Conservation (phyloP, 2,329 filamentous ascomycete genomes). For the Cercospora brassicicola region DNA sequence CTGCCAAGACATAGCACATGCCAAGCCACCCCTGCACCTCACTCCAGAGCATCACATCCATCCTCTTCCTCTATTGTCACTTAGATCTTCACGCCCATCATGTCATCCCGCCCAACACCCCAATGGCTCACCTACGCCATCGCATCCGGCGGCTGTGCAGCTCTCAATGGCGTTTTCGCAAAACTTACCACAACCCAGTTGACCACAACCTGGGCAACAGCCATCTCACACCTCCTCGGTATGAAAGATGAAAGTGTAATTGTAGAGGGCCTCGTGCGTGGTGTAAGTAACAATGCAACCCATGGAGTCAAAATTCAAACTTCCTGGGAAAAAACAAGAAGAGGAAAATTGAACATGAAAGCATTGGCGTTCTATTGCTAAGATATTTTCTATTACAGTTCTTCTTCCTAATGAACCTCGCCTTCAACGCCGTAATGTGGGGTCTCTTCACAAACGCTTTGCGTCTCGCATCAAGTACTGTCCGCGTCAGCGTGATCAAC, state of each 20-base stretch:
- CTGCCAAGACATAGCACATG: neutral
- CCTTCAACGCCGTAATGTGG: slow-evolving; percentile 82
- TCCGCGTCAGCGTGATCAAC: slow-evolving; percentile 78
- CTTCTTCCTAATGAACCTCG: slow-evolving; percentile 73
- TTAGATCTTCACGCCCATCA: neutral
- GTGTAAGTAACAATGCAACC: slow-evolving; percentile 43
- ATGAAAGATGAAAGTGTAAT: slow-evolving; percentile 49
- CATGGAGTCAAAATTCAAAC: neutral
- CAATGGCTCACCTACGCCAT: slow-evolving; percentile 66
- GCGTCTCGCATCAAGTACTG: slow-evolving; percentile 71
- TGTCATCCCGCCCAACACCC: slow-evolving; percentile 21
- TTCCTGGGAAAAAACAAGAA: neutral
- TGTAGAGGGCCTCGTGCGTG: slow-evolving; percentile 54
- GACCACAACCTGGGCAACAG: slow-evolving; percentile 55
- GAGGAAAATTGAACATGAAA: neutral
- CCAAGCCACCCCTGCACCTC: slow-evolving; percentile 1
- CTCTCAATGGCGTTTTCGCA: slow-evolving; percentile 79
- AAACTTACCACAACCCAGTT: slow-evolving; percentile 70
- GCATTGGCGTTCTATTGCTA: no score
- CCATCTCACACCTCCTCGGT: slow-evolving; percentile 51
- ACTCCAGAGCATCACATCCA: neutral
- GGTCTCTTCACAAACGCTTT: slow-evolving; percentile 76
- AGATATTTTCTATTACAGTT: slow-evolving; percentile 46
- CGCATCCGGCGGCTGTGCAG: slow-evolving; percentile 73
- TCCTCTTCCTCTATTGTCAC: neutral